These are phyloP conservation scores for Termitomyces titanicus DNA, from an alignment of 768 basidiomycete species.

Conservation along the genomic window DNA sequence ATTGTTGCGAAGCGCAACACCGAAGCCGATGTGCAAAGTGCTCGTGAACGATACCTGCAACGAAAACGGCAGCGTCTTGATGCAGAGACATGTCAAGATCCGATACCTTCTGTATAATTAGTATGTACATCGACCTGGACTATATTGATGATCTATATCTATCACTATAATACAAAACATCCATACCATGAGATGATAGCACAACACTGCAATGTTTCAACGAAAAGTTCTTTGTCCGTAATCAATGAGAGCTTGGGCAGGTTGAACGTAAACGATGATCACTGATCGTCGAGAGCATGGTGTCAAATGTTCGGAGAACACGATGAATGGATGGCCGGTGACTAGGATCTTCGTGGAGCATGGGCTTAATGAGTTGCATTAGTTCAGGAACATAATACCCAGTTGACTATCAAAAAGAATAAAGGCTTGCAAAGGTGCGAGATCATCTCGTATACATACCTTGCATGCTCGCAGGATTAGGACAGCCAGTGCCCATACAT, in stretches of 20 bases:
- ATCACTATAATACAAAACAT: slow-evolving; percentile 1
- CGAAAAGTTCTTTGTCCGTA: background rate
- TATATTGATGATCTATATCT: slow-evolving; percentile 2
- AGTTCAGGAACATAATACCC: slow-evolving; percentile 59
- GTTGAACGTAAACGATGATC: slow-evolving; percentile 24
- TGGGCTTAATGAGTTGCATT: slow-evolving; percentile 49
- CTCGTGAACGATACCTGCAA: slow-evolving; percentile 69
- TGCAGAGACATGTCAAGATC: slow-evolving; percentile 18
- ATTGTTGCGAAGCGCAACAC: slow-evolving; percentile 73
- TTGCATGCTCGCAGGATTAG: slow-evolving; percentile 64
- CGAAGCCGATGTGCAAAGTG: slow-evolving; percentile 68
- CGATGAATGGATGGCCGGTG: slow-evolving; percentile 47
- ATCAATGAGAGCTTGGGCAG: slow-evolving; percentile 17
- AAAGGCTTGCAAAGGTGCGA: background rate
- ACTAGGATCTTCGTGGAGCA: slow-evolving; percentile 52
- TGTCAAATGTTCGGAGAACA: slow-evolving; percentile 51
- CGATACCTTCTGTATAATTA: slow-evolving; percentile 13
- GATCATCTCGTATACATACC: slow-evolving; percentile 31
- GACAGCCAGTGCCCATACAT: slow-evolving; percentile 70
- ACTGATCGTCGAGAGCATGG: slow-evolving; percentile 39
- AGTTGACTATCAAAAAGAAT: slow-evolving; percentile 38
- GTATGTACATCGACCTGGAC: background rate
- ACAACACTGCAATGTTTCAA: background rate
- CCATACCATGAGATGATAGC: background rate
- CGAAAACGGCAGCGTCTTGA: slow-evolving; percentile 80